Base-by-base conservation (phyloP, 1,139 yeast species). In the Pichia sp. region DNA sequence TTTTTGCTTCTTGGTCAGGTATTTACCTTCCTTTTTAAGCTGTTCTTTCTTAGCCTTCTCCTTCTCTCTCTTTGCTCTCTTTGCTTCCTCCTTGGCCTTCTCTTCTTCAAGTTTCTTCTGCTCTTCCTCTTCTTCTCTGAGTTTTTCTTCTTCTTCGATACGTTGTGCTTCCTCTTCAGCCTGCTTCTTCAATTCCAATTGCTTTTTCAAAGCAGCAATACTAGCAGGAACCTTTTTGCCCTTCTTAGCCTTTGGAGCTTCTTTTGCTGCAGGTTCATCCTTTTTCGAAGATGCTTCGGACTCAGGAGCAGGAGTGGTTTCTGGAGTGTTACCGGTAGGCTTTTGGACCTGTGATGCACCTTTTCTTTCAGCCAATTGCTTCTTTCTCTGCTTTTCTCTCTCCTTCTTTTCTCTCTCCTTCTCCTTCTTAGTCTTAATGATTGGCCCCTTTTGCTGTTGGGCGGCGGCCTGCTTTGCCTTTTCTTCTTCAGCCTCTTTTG, bases 351-450 rank as follows among this genome's bases (percentile, higher is more conserved):
- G 79, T 66, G 82, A 81, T 54, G 87, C 88, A 67, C 90, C 92
- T 81, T 90, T 92, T 73, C 83, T 86, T 55, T 86, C 87, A 43
- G 97, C 96, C 61, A 83, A 82, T 64, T 90, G 96, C 75, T 90
- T 90, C 87, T 93, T 93, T 73, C 84, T 81, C 65, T 87, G 90
- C 78, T 93, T 95, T 72, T 93, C 99, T 61, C 88, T 88, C 75
- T 93, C 99, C 73, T 93, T 95, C 87, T 92, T 93, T 71, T 93
- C 95, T 73, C 83, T 87, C 74, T 93, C 99, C 78, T 93, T 95
- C 70, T 93, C 99, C 75, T 95, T 95, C 79, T 93, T 95, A 57
- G 95, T 84, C 73, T 93, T 89, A 66, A 92, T 75, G 62, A 83
- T 80, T 50, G 95, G 88, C 45, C 82, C 90, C 51, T 64, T 65